phyloP scores from a whole-genome alignment of 2,329 filamentous ascomycete genomes.

The Colletotrichum sp. region DNA sequence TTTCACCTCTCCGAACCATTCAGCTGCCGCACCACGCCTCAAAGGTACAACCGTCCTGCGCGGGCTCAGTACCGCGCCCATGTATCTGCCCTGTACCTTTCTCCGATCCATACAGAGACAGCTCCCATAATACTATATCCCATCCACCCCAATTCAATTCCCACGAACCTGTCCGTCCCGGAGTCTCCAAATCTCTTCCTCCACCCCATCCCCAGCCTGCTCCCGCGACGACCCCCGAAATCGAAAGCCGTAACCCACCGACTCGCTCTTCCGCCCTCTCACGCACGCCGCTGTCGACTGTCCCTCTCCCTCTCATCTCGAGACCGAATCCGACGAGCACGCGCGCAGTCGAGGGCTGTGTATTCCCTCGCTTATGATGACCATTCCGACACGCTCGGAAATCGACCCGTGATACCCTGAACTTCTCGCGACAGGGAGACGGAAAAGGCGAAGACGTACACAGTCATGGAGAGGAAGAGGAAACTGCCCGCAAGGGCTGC shows the following conservation, averaged over 20 bases:
- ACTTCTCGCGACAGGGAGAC: conserved; percentile 4
- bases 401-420: conserved; percentile 13
- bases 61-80: neutral
- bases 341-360: conserved; percentile 15
- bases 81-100: neutral
- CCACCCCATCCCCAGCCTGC: neutral
- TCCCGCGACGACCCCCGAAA: neutral
- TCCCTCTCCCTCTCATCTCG: neutral
- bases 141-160: conserved; percentile 16
- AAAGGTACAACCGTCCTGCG: neutral
- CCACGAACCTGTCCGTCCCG: conserved; percentile 4
- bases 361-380: conserved; percentile 14
- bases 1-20: neutral
- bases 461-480: conserved; percentile 67
- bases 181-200: conserved; percentile 14
- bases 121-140: conserved; percentile 6
- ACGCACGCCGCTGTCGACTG: neutral
- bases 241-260: neutral
- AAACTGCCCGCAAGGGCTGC: conserved; percentile 68
- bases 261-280: neutral
- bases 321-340: neutral
- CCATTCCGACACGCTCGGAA: conserved; percentile 14
- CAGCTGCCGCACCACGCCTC: neutral
- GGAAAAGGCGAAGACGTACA: neutral
- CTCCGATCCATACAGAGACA: conserved; percentile 7